Evolutionary conservation across 2,329 filamentous ascomycete genomes (phyloP), one percentile per base, ranked within the genome.

Genomic region (Venturia nashicola): DNA sequence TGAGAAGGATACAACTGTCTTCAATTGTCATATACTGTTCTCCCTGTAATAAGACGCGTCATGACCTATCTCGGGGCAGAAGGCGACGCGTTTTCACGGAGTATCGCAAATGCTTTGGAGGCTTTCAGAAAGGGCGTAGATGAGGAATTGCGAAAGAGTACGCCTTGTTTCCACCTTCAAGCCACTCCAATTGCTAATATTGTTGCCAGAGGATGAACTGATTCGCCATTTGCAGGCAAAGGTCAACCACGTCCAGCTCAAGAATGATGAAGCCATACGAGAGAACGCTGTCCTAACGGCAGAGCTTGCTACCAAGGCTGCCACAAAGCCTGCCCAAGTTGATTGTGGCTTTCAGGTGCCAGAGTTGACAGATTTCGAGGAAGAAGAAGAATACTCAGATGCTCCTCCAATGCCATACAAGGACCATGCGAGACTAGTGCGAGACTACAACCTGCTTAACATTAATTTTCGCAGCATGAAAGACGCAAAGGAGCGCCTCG

Each of bases 371-470:
- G 34, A 27, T 18, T 46, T 32, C 5, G 46, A 57, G 11, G 23
- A 55, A 3, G 39, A 42, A 46, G 32, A 34, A 42, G 34, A 42
- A 12, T 46, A 51, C 12, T 1, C 14, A 16, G 27, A 55, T 57
- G 46, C 6, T 5, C n/a, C 61, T 40, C 46, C 27, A 12, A 40
- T 42, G 27, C 36, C 46, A 23, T 51, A 42, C 36, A 42, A 32
- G 20, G 59, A 60, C 39, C 36, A 60, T 27, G 36, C 59, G 36
- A 60, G 42, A 42, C 18, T 44, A 11, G 59, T 34, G 27, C 46
- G 51, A 27, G 48, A 59, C 18, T 51, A 63, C 20, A 46, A 63
- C 16, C 32, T 54, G 46, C 43, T 63, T n/a, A 43, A 20, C 46
- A 40, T 2, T 5, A 54, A 46, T n/a, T 39, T 39, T 20, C n/a